These are phyloP conservation scores for Phellinidium pouzarii DNA, from an alignment of 1,284 basidiomycete species.

Conservation along the genomic window DNA sequence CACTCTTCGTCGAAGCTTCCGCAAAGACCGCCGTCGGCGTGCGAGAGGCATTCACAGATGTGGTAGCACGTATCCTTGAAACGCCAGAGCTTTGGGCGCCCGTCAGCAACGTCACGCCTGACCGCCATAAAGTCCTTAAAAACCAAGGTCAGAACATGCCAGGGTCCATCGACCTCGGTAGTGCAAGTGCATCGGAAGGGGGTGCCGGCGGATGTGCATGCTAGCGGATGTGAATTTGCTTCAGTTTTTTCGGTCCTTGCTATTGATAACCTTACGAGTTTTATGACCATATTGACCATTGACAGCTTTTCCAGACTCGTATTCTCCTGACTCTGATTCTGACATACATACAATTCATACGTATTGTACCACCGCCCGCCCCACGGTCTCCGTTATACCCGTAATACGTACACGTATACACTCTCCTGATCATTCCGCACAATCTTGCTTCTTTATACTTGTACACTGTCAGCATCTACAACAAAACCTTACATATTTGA, in stretches of 20 bases:
- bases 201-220: slow-evolving; percentile 3
- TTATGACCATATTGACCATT: not conserved
- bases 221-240: no score
- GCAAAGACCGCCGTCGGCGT: slow-evolving; percentile 86
- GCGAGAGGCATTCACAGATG: slow-evolving; percentile 71
- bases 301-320: not conserved
- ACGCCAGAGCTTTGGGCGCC: slow-evolving; percentile 63
- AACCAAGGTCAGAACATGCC: slow-evolving; percentile 4
- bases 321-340: not conserved
- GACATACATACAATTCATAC: not conserved
- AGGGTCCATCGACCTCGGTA: slow-evolving; percentile 11
- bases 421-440: not conserved
- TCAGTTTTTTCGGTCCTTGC: no score
- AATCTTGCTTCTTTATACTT: not conserved
- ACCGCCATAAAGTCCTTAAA: slow-evolving; percentile 2
- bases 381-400: not conserved
- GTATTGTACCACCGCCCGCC: not conserved
- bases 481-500: not conserved
- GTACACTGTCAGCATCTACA: no score
- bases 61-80: slow-evolving; percentile 67
- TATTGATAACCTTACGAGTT: not conserved
- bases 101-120: slow-evolving; percentile 17
- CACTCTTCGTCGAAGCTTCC: slow-evolving; percentile 81
- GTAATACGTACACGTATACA: not conserved
- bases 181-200: not conserved